Evolutionary conservation across 805 yeast species (phyloP).

Genomic region (Saccharomycopsis synnaedendra): DNA sequence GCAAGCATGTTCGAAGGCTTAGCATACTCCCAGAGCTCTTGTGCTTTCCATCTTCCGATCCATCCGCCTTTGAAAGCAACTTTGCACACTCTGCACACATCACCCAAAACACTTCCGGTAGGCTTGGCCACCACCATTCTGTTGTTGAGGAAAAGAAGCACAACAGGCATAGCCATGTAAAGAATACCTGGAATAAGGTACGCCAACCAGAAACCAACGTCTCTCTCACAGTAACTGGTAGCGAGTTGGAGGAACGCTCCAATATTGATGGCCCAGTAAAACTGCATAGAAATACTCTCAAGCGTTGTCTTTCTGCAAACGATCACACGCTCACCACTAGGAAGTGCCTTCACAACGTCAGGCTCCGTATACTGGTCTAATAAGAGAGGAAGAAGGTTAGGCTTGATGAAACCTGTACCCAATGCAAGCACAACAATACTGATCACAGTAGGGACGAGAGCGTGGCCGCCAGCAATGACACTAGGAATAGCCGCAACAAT

Average conservation of each 20-base stretch:
- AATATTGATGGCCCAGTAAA: conserved; percentile 44
- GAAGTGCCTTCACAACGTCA: conserved; percentile 43
- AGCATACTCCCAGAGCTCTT: conserved; percentile 39
- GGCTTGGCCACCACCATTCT: conserved; percentile 21
- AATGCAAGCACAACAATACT: conserved; percentile 20
- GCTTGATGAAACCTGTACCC: conserved; percentile 45
- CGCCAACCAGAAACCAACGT: conserved; percentile 45
- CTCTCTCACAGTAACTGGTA: conserved; percentile 38
- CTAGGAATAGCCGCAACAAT: conserved; percentile 37
- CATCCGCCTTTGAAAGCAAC: conserved; percentile 33
- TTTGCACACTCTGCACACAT: conserved; percentile 29
- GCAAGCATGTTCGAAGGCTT: conserved; percentile 32
- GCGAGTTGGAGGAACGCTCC: conserved; percentile 45
- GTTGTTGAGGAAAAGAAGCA: conserved; percentile 27
- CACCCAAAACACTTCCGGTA: conserved; percentile 36
- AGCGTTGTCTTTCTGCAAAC: conserved; percentile 14
- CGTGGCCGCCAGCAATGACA: conserved; percentile 17
- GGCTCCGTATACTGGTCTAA: conserved; percentile 48
- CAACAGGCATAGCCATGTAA: conserved; percentile 40
- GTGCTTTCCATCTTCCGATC: conserved; percentile 28
- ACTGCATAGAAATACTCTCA: conserved; percentile 29
- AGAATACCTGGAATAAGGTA: conserved; percentile 38
- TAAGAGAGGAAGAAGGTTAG: conserved; percentile 27
- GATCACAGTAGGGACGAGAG: conserved; percentile 25
- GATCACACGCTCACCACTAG: conserved; percentile 5